Percentiles rank a stretch among this genome's conserved stretches.
Evolutionary conservation across 805 yeast species (phyloP).

Genomic region (Ogataea siamensis): DNA sequence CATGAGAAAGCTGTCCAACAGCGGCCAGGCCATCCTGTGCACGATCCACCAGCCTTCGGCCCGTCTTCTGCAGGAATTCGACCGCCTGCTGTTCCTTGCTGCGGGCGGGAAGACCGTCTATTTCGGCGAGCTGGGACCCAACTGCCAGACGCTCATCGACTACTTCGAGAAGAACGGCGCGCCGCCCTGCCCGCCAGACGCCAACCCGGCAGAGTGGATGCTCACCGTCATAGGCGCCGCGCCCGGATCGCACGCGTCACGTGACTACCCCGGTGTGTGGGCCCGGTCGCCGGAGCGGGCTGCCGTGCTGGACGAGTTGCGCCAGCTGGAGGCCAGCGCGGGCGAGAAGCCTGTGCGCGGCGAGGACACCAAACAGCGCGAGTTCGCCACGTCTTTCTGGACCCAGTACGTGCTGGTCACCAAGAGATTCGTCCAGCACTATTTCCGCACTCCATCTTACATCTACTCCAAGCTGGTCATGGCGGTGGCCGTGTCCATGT

Average conservation of each 20-base stretch:
- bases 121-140: slow-evolving; percentile 65
- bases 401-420: slow-evolving; percentile 43
- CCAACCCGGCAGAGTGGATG: slow-evolving; percentile 90
- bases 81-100: slow-evolving; percentile 62
- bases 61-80: slow-evolving; percentile 67
- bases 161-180: slow-evolving; percentile 68
- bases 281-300: slow-evolving; percentile 55
- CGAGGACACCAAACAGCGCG: slow-evolving; percentile 33
- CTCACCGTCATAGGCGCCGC: slow-evolving; percentile 77
- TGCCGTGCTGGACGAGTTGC: slow-evolving; percentile 56
- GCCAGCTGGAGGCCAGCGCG: slow-evolving; percentile 51
- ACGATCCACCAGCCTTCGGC: slow-evolving; percentile 87
- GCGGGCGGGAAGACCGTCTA: slow-evolving; percentile 70
- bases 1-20: slow-evolving; percentile 44
- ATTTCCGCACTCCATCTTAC: slow-evolving; percentile 60
- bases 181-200: slow-evolving; percentile 58
- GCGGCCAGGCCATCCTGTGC: slow-evolving; percentile 54
- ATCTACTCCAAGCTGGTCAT: slow-evolving; percentile 54
- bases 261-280: slow-evolving; percentile 75
- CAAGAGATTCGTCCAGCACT: slow-evolving; percentile 50
- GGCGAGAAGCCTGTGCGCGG: slow-evolving; percentile 31
- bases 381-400: slow-evolving; percentile 42
- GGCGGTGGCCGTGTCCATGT: slow-evolving; percentile 50
- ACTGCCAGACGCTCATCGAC: slow-evolving; percentile 49
- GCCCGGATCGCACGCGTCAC: slow-evolving; percentile 65